Conservation (phyloP, 1,284 basidiomycete genomes). For the Lignosus rhinocerotis region DNA sequence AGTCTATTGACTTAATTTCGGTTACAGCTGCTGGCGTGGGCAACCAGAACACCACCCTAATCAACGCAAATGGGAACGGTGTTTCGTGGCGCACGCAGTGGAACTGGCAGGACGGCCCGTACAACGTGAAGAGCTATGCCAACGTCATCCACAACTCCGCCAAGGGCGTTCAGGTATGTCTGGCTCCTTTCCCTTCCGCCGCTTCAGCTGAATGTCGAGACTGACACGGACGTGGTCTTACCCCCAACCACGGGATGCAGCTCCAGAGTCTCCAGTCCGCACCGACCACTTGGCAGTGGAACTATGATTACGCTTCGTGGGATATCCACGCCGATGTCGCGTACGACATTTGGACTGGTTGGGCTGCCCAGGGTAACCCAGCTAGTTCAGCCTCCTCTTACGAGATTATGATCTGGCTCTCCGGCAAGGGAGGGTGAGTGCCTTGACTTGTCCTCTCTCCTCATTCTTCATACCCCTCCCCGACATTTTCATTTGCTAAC, state of each 20-base stretch:
- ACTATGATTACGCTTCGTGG: conserved; percentile 44
- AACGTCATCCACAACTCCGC: conserved; percentile 46
- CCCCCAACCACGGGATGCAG: conserved; percentile 28
- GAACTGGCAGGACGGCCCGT: conserved; percentile 53
- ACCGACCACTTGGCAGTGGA: conserved; percentile 54
- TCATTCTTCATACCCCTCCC: background rate
- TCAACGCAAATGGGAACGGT: conserved; percentile 39
- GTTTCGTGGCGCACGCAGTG: conserved; percentile 59
- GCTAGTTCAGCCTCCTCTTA: conserved; percentile 51
- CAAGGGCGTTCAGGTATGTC: conserved; percentile 46
- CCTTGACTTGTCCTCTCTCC: background rate
- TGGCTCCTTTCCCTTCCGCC: background rate
- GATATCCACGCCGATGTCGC: conserved; percentile 57
- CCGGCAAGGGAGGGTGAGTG: conserved; percentile 54
- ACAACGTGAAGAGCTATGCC: conserved; percentile 58
- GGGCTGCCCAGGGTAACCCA: conserved; percentile 42
- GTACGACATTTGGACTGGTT: conserved; percentile 60
- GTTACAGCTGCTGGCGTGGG: conserved; percentile 45
- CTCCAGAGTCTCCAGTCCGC: conserved; percentile 43
- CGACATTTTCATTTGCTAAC: too few species aligned
- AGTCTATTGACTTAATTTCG: background rate
- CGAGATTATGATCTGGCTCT: conserved; percentile 69
- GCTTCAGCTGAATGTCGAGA: too few species aligned
- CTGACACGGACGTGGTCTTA: background rate
- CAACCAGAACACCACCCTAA: conserved; percentile 49